Base-by-base conservation (phyloP, 2,329 filamentous ascomycete species). In the Colletotrichum cereale region DNA sequence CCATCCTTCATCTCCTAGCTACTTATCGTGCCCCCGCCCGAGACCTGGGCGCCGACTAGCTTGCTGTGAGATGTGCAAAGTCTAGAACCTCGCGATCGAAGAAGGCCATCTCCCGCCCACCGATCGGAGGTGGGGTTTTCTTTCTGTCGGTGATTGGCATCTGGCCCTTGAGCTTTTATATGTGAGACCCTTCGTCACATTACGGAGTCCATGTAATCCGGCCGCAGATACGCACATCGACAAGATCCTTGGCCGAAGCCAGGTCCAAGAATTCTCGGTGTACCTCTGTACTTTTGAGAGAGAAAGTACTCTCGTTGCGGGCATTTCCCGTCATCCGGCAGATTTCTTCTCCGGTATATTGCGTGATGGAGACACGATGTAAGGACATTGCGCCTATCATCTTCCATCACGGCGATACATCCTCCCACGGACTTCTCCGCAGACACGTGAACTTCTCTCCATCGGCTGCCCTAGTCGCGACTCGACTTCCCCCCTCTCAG, bases 41-140 rank as follows among this genome's bases (percentile, higher is more conserved):
- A 40, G 40, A 44, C 18, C 63, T 62, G n/a, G 16, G 50, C 36
- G 6, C 40, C 57, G 67, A 29, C 50, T 71, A 67, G 67, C 56
- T 38, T 52, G 26, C 24, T 36, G 29, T n/a, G 26, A 40, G 18
- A 42, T n/a, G 16, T 44, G 40, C 42, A 36, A 3, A 57, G 38
- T 36, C 55, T 36, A 57, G 55, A 44, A 24, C 42, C 36, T 12
- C 12, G 18, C 18, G 11, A 10, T n/a, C 11, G 29, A n/a, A 3
- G 18, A 18, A 18, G 29, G 6, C 14, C 18, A 18, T 18, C 40
- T 21, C 16, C 42, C 42, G 21, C 42, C 18, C 14, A 3, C 18
- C 42, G 7, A 21, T 21, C 18, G 18, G n/a, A n/a, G n/a, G n/a
- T n/a, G n/a, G n/a, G n/a, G n/a, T n/a, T n/a, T n/a, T n/a, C n/a